Percentiles rank a stretch among this genome's conserved stretches.
Evolutionary conservation across 2,329 filamentous ascomycete genomes (phyloP).

Genomic region (Tolypocladium ophioglossoides): DNA sequence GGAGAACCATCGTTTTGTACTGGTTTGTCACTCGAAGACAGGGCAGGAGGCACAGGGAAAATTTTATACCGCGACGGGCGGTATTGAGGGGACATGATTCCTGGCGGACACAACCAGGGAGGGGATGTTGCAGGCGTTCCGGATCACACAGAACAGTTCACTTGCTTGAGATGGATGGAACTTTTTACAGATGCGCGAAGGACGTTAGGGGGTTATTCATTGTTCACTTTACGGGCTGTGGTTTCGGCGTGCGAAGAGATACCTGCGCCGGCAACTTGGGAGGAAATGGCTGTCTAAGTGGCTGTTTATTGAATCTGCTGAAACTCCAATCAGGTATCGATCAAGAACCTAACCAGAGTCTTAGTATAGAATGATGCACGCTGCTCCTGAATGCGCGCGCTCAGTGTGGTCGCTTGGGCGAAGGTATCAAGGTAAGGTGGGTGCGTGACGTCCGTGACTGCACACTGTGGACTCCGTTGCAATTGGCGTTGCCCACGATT

Average conservation of each 20-base stretch:
- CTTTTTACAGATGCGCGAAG: not conserved
- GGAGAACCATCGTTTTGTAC: not conserved
- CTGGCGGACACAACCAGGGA: not conserved
- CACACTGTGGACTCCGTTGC: not conserved
- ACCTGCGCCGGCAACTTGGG: not conserved
- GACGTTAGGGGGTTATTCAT: not conserved
- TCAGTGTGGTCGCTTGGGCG: not conserved
- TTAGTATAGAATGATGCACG: not conserved
- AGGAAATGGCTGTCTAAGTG: not conserved
- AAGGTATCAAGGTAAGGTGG: not conserved
- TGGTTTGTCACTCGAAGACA: not conserved
- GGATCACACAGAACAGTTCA: conserved; percentile 1
- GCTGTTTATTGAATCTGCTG: not conserved
- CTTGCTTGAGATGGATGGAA: not conserved
- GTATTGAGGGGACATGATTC: conserved; percentile 1
- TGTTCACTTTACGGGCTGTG: not conserved
- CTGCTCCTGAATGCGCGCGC: not conserved
- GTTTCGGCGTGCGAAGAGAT: not conserved
- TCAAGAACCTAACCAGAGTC: not conserved
- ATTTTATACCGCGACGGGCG: not conserved
- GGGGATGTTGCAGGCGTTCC: conserved; percentile 2
- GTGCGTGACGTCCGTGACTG: not conserved
- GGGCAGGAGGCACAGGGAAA: not conserved
- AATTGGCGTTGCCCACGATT: not conserved
- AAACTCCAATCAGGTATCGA: not conserved